phyloP scores from a whole-genome alignment of 2,329 filamentous ascomycete genomes.

The Colletotrichum noveboracense region DNA sequence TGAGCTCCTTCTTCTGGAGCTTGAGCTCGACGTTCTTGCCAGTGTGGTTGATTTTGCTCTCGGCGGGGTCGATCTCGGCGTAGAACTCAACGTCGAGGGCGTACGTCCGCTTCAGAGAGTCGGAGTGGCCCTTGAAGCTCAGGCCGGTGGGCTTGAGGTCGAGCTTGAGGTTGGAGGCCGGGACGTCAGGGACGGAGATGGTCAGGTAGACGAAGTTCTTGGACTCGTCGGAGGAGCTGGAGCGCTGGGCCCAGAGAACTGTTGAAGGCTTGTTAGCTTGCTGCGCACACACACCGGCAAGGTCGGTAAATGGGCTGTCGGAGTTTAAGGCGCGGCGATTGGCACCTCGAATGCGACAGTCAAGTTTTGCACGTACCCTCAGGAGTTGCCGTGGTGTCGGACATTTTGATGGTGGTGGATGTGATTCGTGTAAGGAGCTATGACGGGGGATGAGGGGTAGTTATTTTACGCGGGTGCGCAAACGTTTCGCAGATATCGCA shows the following conservation, averaged over 20 bases:
- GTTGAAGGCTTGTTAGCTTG: constrained; percentile 16
- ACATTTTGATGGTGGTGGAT: constrained; percentile 26
- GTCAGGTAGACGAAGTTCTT: constrained; percentile 97
- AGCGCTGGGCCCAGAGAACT: constrained; percentile 99
- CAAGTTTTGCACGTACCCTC: constrained; percentile 39
- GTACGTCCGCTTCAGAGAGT: constrained; percentile 86
- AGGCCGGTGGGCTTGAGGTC: constrained; percentile 80
- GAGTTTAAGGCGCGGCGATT: neutral
- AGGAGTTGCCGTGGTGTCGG: constrained; percentile 35
- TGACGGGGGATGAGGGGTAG: constrained; percentile 21
- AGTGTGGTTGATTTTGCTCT: constrained; percentile 88
- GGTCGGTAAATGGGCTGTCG: neutral
- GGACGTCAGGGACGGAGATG: constrained; percentile 86
- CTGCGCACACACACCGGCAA: neutral
- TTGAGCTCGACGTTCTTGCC: constrained; percentile 88
- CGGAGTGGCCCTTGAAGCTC: constrained; percentile 82
- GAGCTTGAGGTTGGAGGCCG: constrained; percentile 77
- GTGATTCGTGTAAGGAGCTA: constrained; percentile 18
- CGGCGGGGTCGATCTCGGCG: constrained; percentile 84
- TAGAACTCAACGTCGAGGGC: constrained; percentile 87
- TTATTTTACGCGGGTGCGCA: constrained; percentile 12
- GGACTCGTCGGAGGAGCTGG: constrained; percentile 75
- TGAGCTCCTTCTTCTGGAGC: constrained; percentile 95
- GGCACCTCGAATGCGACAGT: neutral
- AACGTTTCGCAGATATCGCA: constrained; percentile 9